Conservation (phyloP, 2,329 filamentous ascomycete genomes). For the Monilinia fructicola region DNA sequence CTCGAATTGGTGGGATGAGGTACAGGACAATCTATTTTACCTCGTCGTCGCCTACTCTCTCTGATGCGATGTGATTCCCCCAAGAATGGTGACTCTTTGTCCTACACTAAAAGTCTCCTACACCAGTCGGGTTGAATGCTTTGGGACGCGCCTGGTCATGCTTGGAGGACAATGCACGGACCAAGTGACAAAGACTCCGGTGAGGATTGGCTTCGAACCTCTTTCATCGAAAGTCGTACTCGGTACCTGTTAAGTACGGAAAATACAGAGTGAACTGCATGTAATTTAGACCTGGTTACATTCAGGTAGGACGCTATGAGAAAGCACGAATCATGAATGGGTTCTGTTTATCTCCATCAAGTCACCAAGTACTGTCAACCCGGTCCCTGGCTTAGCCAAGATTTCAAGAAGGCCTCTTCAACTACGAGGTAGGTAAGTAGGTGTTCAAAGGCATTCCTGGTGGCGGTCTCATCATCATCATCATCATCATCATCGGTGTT, state of each 20-base stretch:
- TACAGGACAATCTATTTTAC: constrained; percentile 5
- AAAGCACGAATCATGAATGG: constrained; percentile 3
- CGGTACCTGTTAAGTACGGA: not conserved
- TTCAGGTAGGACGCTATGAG: not conserved
- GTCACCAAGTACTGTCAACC: constrained; percentile 18
- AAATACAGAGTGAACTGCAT: constrained; percentile 9
- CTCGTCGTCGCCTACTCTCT: constrained; percentile 23
- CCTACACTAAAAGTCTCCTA: constrained; percentile 17
- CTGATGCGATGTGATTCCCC: constrained; percentile 19
- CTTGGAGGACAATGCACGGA: constrained; percentile 10
- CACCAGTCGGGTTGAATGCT: constrained; percentile 19
- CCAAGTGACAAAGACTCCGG: constrained; percentile 13
- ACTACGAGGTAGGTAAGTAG: too few relatives aligned
- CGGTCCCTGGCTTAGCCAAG: constrained; percentile 24
- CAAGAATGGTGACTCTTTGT: not conserved
- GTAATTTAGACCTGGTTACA: not conserved
- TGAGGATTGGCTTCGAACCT: constrained; percentile 15
- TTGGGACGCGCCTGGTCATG: constrained; percentile 16
- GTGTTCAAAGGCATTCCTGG: too few relatives aligned
- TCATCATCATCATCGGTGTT: too few relatives aligned
- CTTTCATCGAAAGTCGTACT: constrained; percentile 2
- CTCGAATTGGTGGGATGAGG: constrained; percentile 7
- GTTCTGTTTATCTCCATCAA: not conserved
- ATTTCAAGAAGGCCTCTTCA: constrained; percentile 3
- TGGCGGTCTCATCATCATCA: too few relatives aligned